phyloP scores from a whole-genome alignment of 78 protist genomes.

The Dictyostelium purpureum region DNA sequence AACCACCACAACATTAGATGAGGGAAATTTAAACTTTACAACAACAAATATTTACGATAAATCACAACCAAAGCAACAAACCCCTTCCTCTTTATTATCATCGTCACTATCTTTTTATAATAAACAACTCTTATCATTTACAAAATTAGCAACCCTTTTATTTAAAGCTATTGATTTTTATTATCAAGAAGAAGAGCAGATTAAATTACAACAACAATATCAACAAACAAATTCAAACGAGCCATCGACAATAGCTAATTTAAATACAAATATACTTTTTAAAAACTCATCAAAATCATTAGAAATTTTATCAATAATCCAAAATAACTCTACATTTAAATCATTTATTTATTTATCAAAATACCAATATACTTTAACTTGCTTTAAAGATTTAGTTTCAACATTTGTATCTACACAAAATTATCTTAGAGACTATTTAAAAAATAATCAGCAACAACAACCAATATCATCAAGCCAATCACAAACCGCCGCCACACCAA shows the following conservation, averaged over 20 bases:
- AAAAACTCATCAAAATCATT: conserved; percentile 18
- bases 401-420: neutral
- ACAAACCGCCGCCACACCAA: neutral
- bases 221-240: neutral
- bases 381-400: neutral
- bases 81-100: neutral
- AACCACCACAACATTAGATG: neutral
- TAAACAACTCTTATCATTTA: conserved; percentile 14
- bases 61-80: neutral
- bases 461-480: neutral
- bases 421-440: neutral
- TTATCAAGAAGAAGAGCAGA: neutral
- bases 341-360: conserved; percentile 14
- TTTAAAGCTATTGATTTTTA: neutral
- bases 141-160: conserved; percentile 11
- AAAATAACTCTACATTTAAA: neutral
- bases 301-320: neutral
- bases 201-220: neutral
- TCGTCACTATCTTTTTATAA: neutral
- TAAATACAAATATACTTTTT: neutral
- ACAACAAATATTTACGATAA: too few species aligned
- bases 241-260: neutral
- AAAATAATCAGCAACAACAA: neutral
- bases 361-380: neutral
- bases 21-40: neutral